Evolutionary conservation across 208 protist genomes (phyloP).

Genomic region (Trypanosoma conorhini): DNA sequence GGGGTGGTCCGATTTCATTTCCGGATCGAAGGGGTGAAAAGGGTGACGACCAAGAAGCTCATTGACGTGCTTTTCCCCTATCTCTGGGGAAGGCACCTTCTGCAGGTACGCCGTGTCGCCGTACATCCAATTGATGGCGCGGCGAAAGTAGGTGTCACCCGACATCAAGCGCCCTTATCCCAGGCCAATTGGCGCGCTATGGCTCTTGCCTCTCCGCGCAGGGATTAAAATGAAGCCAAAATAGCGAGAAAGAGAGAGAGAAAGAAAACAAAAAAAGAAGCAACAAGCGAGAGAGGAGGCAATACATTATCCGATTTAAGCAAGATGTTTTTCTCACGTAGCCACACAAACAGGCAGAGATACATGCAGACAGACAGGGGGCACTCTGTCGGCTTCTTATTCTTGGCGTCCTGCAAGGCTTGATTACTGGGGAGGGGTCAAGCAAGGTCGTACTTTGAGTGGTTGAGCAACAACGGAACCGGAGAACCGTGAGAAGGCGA

Average conservation of each 20-base stretch:
- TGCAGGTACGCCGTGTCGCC: conserved; percentile 81
- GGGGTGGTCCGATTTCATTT: conserved; percentile 60
- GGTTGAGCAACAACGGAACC: not conserved
- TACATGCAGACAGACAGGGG: not conserved
- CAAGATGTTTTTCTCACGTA: not conserved
- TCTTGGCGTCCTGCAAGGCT: not conserved
- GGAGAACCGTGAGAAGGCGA: not conserved
- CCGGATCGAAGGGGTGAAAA: conserved; percentile 84
- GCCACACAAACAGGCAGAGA: not conserved
- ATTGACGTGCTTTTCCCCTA: conserved; percentile 86
- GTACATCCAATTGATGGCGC: conserved; percentile 87
- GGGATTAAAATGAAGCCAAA: conserved; percentile 6
- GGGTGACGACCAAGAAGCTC: conserved; percentile 83
- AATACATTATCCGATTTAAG: not conserved
- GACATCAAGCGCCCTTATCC: conserved; percentile 19
- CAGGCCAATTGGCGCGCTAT: not conserved
- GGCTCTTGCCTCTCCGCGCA: not conserved
- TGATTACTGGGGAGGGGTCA: not conserved
- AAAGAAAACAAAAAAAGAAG: not conserved
- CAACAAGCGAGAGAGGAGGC: not conserved
- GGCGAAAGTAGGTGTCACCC: conserved; percentile 80
- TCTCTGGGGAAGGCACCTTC: conserved; percentile 48
- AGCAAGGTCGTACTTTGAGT: not conserved
- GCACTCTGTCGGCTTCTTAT: not conserved
- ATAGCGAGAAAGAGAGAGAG: not conserved